Conservation (phyloP, 306 rosid genomes). For the Rosa chinensis region DNA sequence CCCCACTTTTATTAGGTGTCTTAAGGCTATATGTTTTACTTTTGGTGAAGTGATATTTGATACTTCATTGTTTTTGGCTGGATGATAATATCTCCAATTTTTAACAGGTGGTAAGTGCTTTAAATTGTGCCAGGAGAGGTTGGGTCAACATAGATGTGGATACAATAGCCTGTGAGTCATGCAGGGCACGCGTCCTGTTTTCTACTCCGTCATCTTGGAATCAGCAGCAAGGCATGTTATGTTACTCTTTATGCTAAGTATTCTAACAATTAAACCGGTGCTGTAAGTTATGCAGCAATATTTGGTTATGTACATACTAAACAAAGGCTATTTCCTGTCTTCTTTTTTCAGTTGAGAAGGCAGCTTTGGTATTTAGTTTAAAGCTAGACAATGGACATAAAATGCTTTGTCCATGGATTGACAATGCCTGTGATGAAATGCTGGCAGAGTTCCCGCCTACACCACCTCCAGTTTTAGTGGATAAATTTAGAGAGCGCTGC, state of each 20-base stretch:
- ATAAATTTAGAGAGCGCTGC: constrained; percentile 63
- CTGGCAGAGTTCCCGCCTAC: constrained; percentile 75
- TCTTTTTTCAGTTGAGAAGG: constrained; percentile 79
- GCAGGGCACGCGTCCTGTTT: constrained; percentile 78
- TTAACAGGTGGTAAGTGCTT: constrained; percentile 72
- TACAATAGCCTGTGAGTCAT: constrained; percentile 77
- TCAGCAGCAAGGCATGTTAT: constrained; percentile 72
- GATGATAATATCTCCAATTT: constrained; percentile 15
- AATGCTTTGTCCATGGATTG: constrained; percentile 90
- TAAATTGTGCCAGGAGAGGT: constrained; percentile 96
- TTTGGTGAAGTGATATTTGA: not conserved
- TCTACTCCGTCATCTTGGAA: constrained; percentile 86
- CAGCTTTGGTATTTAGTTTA: constrained; percentile 86
- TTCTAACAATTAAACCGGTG: not conserved
- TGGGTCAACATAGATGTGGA: constrained; percentile 87
- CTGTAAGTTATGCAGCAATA: not conserved
- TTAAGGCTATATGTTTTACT: not conserved
- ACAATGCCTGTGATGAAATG: constrained; percentile 81
- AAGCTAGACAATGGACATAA: constrained; percentile 92
- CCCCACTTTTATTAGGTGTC: not conserved
- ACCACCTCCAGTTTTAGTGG: constrained; percentile 58
- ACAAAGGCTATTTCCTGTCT: constrained; percentile 10
- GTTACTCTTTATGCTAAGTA: constrained; percentile 19
- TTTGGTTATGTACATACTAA: constrained; percentile 23
- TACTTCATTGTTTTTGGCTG: not conserved